These are phyloP conservation scores for Lachnellula cervina DNA, from an alignment of 2,329 filamentous ascomycete species.

Conservation along the genomic window DNA sequence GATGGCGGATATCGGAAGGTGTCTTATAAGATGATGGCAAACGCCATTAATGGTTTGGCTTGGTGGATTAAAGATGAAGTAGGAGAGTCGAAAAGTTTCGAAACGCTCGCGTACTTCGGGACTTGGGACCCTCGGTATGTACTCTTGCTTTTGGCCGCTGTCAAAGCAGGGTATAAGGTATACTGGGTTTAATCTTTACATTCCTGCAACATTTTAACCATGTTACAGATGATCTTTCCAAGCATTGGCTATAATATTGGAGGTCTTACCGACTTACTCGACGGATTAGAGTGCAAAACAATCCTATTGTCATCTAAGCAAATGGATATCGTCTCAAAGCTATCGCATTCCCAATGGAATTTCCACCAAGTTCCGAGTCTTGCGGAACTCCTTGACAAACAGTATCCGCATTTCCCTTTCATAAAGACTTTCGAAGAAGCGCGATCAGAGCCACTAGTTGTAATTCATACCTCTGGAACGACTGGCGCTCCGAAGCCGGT, in stretches of 20 bases:
- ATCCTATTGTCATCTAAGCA: not conserved
- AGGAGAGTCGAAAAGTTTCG: constrained; percentile 22
- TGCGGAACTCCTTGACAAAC: constrained; percentile 16
- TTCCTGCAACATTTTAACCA: not conserved
- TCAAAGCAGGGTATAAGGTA: constrained; percentile 5
- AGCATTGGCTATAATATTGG: not conserved
- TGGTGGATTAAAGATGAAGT: constrained; percentile 11
- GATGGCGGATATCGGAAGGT: constrained; percentile 7
- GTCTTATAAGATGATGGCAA: constrained; percentile 10
- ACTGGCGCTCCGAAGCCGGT: constrained; percentile 40
- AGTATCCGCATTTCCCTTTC: constrained; percentile 23
- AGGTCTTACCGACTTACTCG: not conserved
- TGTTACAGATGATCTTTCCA: constrained; percentile 17
- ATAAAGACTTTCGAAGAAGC: constrained; percentile 32
- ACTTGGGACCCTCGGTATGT: not conserved
- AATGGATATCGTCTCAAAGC: not conserved
- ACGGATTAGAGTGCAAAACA: constrained; percentile 3
- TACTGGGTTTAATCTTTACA: not conserved
- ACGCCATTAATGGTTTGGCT: constrained; percentile 17
- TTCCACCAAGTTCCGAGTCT: constrained; percentile 1
- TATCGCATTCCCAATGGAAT: not conserved
- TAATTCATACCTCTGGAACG: constrained; percentile 39
- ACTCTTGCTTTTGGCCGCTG: not conserved
- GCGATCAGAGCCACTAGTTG: constrained; percentile 33
- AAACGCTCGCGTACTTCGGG: constrained; percentile 42